Base-by-base conservation (phyloP, 73 alveolate genomes). In the Paramecium octaurelia region DNA sequence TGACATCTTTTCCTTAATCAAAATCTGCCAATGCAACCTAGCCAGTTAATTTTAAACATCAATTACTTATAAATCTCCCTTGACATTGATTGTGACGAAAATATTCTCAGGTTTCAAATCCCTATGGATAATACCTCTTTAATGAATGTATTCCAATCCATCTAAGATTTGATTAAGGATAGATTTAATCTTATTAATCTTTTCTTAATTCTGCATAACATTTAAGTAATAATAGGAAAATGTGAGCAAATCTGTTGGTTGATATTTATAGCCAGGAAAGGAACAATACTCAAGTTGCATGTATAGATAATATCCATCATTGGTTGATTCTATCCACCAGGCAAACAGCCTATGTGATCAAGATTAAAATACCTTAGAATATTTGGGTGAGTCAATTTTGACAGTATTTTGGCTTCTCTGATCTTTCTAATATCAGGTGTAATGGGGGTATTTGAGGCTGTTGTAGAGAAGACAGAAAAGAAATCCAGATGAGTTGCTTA, bases 371-470 rank as follows among this genome's bases (percentile, higher is more conserved):
- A 80, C 91, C 91, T 80, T 0, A 80, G 44, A 7, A 80, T 80
- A 48, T 80, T 80, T 4, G 91, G 91, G 48, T 80, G 91, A 80
- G 91, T 80, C n/a, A 80, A 46, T 80, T 80, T 80, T n/a, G 91
- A 80, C 27, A 80, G 46, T 12, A 80, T 80, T 80, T 80, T 80
- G 14, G 91, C 91, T 80, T 80, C 91, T 80, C 91, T 80, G 2
- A 80, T 80, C 44, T 80, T 80, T 80, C 91, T 80, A 9, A 46
- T 42, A 46, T 80, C 91, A 23, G 91, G 91, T 8, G 70, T 80
- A 0, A 80, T 46, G 0, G 69, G 69, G 2, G 69, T 20, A 54
- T 54, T 54, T 6, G 69, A 54, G 21, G 69, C 69, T 3, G 64
- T 42, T 12, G 71, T 80, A 24, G 70, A 80, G 29, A 80, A 80